A percentile compares a stretch with the other conserved stretches of the same genome.
phyloP scores from a whole-genome alignment of 352 stramenopile species.

The Globisporangium orthogonon region DNA sequence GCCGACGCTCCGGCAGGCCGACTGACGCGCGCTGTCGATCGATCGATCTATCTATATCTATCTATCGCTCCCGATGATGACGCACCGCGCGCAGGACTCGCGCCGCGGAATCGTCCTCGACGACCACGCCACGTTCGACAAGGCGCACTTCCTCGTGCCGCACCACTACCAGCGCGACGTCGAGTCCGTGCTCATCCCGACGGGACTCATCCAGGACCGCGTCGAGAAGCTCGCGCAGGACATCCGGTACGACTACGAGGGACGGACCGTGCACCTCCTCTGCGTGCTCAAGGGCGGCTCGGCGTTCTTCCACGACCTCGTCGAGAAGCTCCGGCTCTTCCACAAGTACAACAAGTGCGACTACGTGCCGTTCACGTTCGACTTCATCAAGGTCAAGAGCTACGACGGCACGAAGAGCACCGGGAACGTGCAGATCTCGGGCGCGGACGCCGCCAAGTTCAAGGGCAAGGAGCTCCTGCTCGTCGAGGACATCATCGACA shows the following conservation, averaged over 20 bases:
- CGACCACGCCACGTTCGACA: constrained; percentile 58
- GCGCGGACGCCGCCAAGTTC: constrained; percentile 81
- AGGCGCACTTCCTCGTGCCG: constrained; percentile 74
- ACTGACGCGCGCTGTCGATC: no score
- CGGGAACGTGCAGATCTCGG: constrained; percentile 89
- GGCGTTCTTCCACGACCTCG: constrained; percentile 87
- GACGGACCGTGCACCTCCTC: constrained; percentile 87
- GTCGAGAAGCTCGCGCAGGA: constrained; percentile 91
- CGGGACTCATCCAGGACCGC: constrained; percentile 87
- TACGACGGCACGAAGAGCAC: constrained; percentile 91
- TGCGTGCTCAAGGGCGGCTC: constrained; percentile 90
- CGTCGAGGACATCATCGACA: constrained; percentile 98
- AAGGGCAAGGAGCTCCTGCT: constrained; percentile 91
- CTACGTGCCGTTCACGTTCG: constrained; percentile 90
- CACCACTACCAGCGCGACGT: constrained; percentile 79
- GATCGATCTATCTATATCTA: no score
- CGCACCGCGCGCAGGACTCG: constrained; percentile 16
- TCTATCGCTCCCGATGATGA: background rate
- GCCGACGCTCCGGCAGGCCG: no score
- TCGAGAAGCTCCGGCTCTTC: constrained; percentile 77
- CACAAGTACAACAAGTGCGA: constrained; percentile 87
- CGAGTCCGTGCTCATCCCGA: constrained; percentile 85
- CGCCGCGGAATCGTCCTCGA: constrained; percentile 51
- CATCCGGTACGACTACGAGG: constrained; percentile 86
- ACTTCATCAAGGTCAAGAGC: constrained; percentile 94